phyloP scores from a whole-genome alignment of 2,329 filamentous ascomycete genomes.

The Nigrospora osmanthi region DNA sequence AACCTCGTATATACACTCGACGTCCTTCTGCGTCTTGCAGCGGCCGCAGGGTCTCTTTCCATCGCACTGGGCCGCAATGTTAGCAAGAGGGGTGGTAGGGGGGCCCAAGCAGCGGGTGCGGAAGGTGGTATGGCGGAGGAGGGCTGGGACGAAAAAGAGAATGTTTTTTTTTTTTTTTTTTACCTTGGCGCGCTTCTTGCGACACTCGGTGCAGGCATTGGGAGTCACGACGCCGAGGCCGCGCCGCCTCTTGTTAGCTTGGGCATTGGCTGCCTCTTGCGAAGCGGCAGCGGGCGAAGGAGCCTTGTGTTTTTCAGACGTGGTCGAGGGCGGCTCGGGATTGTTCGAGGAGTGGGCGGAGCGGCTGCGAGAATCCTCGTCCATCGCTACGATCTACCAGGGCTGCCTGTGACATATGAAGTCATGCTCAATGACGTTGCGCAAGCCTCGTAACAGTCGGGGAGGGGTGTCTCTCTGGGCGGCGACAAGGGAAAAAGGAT shows the following conservation, averaged over 20 bases:
- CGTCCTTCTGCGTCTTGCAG: slow-evolving; percentile 45
- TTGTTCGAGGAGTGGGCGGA: slow-evolving; percentile 12
- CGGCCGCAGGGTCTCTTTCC: slow-evolving; percentile 47
- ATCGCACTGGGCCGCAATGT: slow-evolving; percentile 39
- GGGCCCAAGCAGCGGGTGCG: neutral
- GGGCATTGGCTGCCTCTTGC: slow-evolving; percentile 12
- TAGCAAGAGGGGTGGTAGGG: slow-evolving; percentile 1
- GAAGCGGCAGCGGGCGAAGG: slow-evolving; percentile 4
- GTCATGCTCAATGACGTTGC: neutral
- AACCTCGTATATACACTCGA: slow-evolving; percentile 53
- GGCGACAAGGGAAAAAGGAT: no score
- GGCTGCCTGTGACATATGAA: neutral
- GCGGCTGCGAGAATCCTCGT: slow-evolving; percentile 18
- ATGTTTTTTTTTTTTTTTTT: no score
- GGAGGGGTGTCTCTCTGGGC: no score
- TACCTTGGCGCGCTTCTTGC: slow-evolving; percentile 54
- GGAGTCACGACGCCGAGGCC: slow-evolving; percentile 50
- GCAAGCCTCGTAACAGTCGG: no score
- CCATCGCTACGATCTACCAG: slow-evolving; percentile 13
- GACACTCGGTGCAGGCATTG: slow-evolving; percentile 54
- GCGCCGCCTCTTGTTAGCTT: slow-evolving; percentile 42
- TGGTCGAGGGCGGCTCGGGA: slow-evolving; percentile 12
- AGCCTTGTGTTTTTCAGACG: slow-evolving; percentile 11
- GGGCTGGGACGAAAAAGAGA: neutral
- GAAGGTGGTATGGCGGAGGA: neutral